phyloP scores from a whole-genome alignment of 2,329 filamentous ascomycete genomes.

The Colletotrichum endophyticum region DNA sequence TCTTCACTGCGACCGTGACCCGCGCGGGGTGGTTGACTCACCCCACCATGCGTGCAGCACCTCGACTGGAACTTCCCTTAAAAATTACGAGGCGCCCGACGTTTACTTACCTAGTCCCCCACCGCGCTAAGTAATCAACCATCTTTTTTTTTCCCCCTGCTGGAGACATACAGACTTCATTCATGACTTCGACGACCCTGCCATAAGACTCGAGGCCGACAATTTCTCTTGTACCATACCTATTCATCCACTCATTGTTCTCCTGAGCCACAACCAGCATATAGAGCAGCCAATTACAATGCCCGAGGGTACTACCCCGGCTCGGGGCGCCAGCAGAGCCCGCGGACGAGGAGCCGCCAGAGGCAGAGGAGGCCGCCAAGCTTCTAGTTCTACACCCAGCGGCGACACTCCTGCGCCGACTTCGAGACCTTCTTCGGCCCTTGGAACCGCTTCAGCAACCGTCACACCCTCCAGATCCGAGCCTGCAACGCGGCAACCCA shows the following conservation, averaged over 20 bases:
- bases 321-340: slow-evolving; percentile 19
- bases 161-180: background rate
- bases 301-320: slow-evolving; percentile 13
- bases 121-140: slow-evolving; percentile 12
- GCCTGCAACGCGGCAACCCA: slow-evolving; percentile 36
- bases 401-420: background rate
- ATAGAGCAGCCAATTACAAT: background rate
- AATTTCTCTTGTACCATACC: background rate
- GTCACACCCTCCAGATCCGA: slow-evolving; percentile 21
- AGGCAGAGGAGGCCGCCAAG: slow-evolving; percentile 14
- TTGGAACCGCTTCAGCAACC: background rate
- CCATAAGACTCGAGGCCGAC: background rate
- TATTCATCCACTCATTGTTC: background rate
- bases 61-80: background rate
- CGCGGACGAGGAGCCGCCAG: slow-evolving; percentile 18
- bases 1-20: background rate
- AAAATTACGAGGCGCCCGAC: background rate
- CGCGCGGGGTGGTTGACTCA: background rate
- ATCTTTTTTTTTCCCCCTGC: background rate
- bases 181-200: background rate
- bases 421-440: slow-evolving; percentile 1
- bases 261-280: background rate
- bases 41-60: background rate
- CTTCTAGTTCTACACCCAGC: slow-evolving; percentile 4
- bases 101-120: background rate